These are phyloP conservation scores for Arctium minus DNA, from an alignment of 129 eudicot genomes.

Conservation along the genomic window DNA sequence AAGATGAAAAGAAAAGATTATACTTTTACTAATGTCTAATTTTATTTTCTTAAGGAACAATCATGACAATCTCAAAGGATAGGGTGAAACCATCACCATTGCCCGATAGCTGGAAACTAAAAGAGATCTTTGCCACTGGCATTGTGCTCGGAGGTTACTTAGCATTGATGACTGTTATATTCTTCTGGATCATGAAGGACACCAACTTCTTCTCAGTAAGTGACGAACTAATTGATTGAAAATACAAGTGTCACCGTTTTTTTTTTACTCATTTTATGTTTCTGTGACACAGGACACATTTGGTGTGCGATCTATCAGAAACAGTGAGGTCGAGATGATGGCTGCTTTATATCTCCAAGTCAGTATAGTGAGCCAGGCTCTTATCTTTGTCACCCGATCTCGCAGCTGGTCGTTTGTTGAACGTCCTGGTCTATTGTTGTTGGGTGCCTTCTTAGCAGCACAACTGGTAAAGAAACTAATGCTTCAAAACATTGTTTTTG, in stretches of 20 bases:
- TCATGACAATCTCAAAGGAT: constrained; percentile 98
- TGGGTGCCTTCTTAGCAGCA: constrained; percentile 72
- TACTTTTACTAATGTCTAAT: neutral
- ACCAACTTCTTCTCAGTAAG: constrained; percentile 85
- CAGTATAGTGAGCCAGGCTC: constrained; percentile 92
- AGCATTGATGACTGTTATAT: constrained; percentile 90
- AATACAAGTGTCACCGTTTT: neutral
- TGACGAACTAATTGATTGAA: neutral
- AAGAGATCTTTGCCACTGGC: constrained; percentile 95
- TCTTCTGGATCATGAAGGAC: constrained; percentile 86
- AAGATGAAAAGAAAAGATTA: neutral
- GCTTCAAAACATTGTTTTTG: neutral
- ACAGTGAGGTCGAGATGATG: constrained; percentile 72
- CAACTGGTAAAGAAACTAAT: constrained; percentile 66
- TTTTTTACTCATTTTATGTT: neutral
- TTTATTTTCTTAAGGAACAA: constrained; percentile 55
- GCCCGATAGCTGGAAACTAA: constrained; percentile 97
- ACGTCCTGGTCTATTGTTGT: constrained; percentile 78
- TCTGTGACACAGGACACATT: constrained; percentile 50
- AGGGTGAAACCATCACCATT: constrained; percentile 95
- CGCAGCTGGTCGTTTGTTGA: constrained; percentile 90
- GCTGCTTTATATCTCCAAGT: constrained; percentile 96
- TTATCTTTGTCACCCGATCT: constrained; percentile 90
- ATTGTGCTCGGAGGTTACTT: constrained; percentile 88
- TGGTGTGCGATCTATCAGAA: constrained; percentile 55